Evolutionary conservation across 768 basidiomycete genomes (phyloP).

Genomic region (Crassisporium funariophilum): DNA sequence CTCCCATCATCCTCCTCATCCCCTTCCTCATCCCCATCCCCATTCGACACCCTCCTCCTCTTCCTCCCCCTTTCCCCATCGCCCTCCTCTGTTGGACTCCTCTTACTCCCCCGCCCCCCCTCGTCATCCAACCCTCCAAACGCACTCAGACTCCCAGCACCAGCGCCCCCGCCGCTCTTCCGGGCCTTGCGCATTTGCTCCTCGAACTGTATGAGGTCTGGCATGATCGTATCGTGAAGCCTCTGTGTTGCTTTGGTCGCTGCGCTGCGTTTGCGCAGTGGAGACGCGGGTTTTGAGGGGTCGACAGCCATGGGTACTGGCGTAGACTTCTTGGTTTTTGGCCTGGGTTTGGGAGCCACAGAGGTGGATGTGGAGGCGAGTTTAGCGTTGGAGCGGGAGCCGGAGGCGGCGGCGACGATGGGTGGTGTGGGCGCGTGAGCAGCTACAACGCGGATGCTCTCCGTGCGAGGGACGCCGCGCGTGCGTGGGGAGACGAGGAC

Average conservation of each 20-base stretch:
- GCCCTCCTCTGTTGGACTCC: conserved; percentile 8
- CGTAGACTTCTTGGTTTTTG: background rate
- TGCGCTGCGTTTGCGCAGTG: conserved; percentile 39
- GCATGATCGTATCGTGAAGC: conserved; percentile 73
- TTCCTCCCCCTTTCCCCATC: conserved; percentile 2
- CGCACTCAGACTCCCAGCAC: conserved; percentile 21
- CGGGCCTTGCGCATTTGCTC: conserved; percentile 53
- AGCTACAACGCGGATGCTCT: conserved; percentile 31
- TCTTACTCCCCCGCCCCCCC: background rate
- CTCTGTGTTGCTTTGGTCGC: conserved; percentile 49
- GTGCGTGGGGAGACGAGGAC: conserved; percentile 15
- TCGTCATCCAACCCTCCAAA: conserved; percentile 16
- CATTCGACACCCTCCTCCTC: background rate
- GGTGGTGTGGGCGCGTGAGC: conserved; percentile 19
- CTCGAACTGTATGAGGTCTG: conserved; percentile 71
- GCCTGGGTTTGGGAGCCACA: background rate
- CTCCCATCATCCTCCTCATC: background rate
- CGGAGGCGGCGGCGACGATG: conserved; percentile 7
- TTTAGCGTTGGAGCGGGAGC: background rate
- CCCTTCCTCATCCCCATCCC: background rate
- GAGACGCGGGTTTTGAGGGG: background rate
- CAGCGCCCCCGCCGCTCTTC: conserved; percentile 28
- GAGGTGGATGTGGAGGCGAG: conserved; percentile 7
- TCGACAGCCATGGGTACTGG: conserved; percentile 6
- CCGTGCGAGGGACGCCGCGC: conserved; percentile 17